Evolutionary conservation across 805 yeast genomes (phyloP).

Genomic region (Wickerhamiella azymoides): DNA sequence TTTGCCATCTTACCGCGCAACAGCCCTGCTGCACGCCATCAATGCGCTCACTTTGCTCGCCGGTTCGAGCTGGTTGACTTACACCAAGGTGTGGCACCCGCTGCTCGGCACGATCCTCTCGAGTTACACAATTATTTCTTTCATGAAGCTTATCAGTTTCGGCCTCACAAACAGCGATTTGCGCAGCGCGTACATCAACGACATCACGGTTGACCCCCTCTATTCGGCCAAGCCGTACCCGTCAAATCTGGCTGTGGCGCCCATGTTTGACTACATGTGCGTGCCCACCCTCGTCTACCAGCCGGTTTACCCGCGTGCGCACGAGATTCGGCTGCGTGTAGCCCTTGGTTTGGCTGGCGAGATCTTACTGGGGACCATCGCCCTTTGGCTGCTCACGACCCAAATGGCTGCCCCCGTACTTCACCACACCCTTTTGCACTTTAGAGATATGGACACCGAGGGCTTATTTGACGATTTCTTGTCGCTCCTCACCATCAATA

Average conservation of each 20-base stretch:
- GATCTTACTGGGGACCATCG: constrained; percentile 22
- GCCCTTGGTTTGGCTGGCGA: constrained; percentile 27
- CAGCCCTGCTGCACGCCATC: constrained; percentile 24
- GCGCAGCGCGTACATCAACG: constrained; percentile 23
- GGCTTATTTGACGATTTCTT: constrained; percentile 27
- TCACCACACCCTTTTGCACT: constrained; percentile 24
- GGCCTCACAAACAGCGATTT: constrained; percentile 34
- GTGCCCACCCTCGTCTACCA: constrained; percentile 37
- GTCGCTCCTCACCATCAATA: constrained; percentile 29
- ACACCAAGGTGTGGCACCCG: constrained; percentile 28
- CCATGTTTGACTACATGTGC: constrained; percentile 30
- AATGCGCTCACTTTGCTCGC: constrained; percentile 17
- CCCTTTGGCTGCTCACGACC: constrained; percentile 28
- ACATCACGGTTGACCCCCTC: constrained; percentile 23
- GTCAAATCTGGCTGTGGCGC: constrained; percentile 26
- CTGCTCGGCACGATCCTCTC: constrained; percentile 32
- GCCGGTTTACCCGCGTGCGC: constrained; percentile 33
- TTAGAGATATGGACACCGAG: constrained; percentile 18
- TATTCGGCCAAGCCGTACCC: constrained; percentile 29
- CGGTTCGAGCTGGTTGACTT: constrained; percentile 14
- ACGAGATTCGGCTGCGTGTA: constrained; percentile 22
- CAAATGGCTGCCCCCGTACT: constrained; percentile 34
- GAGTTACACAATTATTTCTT: constrained; percentile 29
- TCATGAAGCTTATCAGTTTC: constrained; percentile 31
- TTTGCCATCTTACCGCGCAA: constrained; percentile 21